Percentiles rank a stretch among this genome's conserved stretches.
These are phyloP conservation scores for Spatholobus suberectus DNA, from an alignment of 306 rosid species.

Conservation along the genomic window DNA sequence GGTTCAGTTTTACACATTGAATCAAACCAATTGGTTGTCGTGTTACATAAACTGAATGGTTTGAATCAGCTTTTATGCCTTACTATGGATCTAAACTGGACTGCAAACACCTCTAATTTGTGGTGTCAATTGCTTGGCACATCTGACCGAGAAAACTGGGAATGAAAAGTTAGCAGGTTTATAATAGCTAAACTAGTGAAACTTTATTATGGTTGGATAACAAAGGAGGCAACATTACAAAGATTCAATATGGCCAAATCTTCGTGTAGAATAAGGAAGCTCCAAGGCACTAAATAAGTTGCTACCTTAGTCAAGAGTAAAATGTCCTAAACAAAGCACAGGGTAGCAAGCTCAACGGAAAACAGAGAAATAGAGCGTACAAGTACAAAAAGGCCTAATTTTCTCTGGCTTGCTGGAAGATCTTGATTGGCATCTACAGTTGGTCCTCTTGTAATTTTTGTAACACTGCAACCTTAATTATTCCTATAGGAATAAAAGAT, in stretches of 20 bases:
- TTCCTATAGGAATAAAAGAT: background rate
- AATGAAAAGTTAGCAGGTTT: background rate
- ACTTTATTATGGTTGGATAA: background rate
- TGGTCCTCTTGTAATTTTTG: background rate
- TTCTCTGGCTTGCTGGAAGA: background rate
- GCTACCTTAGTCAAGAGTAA: background rate
- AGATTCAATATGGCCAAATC: slow-evolving; percentile 1
- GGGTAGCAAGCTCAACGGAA: background rate
- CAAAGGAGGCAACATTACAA: background rate
- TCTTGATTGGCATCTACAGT: background rate
- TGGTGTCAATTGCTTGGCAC: background rate
- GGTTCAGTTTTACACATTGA: background rate
- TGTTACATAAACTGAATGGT: background rate
- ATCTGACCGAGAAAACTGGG: background rate
- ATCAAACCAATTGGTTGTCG: background rate
- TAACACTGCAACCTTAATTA: background rate
- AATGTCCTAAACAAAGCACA: background rate
- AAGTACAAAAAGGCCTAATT: background rate
- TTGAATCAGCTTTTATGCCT: background rate
- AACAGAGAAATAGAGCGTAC: background rate
- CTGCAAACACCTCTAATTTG: background rate
- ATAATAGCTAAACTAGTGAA: background rate
- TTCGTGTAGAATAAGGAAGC: background rate
- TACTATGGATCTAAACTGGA: background rate
- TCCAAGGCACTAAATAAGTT: background rate